phyloP scores from a whole-genome alignment of 306 rosid genomes.

The Cicer pinnatifidum region DNA sequence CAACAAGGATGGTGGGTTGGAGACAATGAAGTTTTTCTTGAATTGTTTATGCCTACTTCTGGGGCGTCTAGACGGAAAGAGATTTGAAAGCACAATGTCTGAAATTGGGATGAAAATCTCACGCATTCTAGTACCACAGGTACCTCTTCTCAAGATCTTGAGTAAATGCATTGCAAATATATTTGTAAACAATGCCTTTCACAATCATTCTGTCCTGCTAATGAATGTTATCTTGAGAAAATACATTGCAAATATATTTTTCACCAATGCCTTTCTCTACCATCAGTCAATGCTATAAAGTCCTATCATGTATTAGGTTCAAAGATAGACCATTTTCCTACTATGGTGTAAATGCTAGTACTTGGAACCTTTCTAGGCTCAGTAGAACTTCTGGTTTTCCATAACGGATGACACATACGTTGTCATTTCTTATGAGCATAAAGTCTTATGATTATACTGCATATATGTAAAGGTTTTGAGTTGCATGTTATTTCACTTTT shows the following conservation, averaged over 20 bases:
- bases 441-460: background rate
- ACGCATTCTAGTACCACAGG: conserved; percentile 77
- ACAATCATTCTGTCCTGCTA: conserved; percentile 37
- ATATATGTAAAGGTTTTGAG: background rate
- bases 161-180: conserved; percentile 37
- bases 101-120: conserved; percentile 76
- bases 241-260: conserved; percentile 36
- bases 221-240: conserved; percentile 36
- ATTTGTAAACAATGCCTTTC: conserved; percentile 36
- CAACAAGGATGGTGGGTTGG: conserved; percentile 64
- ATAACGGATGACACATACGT: conserved; percentile 33
- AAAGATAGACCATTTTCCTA: background rate
- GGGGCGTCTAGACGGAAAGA: conserved; percentile 78
- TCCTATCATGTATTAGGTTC: background rate
- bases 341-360: too few species aligned
- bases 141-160: conserved; percentile 42
- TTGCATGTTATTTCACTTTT: conserved; percentile 3
- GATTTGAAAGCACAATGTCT: conserved; percentile 59
- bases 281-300: background rate
- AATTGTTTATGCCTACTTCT: conserved; percentile 84
- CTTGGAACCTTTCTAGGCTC: too few species aligned
- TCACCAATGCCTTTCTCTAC: conserved; percentile 35
- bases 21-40: conserved; percentile 80
- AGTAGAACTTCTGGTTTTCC: conserved; percentile 28
- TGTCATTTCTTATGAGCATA: conserved; percentile 28